Conservation (phyloP, 169 alveolate genomes). For the Cryptosporidium sp. region DNA sequence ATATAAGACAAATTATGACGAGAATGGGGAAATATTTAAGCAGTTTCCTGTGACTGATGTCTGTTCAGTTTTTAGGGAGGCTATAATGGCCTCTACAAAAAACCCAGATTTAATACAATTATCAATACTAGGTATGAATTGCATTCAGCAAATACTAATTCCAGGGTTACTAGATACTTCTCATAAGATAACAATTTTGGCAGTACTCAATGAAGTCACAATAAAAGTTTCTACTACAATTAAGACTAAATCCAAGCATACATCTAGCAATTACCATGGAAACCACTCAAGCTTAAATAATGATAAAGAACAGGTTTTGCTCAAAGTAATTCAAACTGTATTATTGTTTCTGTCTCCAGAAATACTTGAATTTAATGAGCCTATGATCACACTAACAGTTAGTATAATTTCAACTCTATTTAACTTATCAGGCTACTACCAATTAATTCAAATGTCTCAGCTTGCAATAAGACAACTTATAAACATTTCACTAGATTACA, state of each 20-base stretch:
- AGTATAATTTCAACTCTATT: conserved; percentile 55
- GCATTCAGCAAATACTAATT: conserved; percentile 45
- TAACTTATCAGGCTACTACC: conserved; percentile 38
- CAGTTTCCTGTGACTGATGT: conserved; percentile 59
- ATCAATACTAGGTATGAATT: conserved; percentile 59
- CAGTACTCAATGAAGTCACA: conserved; percentile 61
- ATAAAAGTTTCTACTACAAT: conserved; percentile 22
- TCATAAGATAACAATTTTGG: conserved; percentile 54
- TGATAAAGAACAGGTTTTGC: conserved; percentile 66
- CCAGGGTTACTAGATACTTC: conserved; percentile 72
- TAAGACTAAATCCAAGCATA: neutral
- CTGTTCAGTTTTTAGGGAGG: conserved; percentile 70
- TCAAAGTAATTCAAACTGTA: conserved; percentile 53
- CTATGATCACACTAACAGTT: conserved; percentile 41
- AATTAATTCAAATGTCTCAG: conserved; percentile 64
- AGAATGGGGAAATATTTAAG: neutral
- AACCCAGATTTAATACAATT: conserved; percentile 12
- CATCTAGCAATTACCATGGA: neutral
- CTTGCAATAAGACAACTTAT: conserved; percentile 38
- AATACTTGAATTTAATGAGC: conserved; percentile 54
- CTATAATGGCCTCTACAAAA: conserved; percentile 47
- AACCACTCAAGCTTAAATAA: neutral
- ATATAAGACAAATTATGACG: conserved; percentile 8
- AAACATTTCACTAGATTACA: conserved; percentile 42
- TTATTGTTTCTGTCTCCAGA: conserved; percentile 59